Conservation (phyloP, 2,329 filamentous ascomycete genomes). For the Aureobasidium pullulans region DNA sequence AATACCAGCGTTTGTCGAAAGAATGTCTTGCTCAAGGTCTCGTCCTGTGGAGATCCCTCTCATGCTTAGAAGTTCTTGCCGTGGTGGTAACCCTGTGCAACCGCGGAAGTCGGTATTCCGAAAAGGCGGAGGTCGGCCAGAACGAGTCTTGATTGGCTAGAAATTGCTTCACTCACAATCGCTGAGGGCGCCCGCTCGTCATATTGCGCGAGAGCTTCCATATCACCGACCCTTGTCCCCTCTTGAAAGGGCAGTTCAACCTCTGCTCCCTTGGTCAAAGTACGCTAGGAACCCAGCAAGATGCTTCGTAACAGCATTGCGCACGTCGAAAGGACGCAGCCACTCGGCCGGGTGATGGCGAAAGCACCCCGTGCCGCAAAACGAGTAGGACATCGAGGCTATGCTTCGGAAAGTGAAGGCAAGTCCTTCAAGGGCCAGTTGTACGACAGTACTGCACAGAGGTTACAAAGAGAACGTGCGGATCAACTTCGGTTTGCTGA, state of each 20-base stretch:
- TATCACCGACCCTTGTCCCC: not conserved
- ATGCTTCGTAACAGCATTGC: conserved; percentile 1
- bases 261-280: not conserved
- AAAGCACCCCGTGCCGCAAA: not conserved
- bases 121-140: not conserved
- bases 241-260: not conserved
- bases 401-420: conserved; percentile 14
- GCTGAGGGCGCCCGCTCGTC: not conserved
- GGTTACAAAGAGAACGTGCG: conserved; percentile 51
- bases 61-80: not conserved
- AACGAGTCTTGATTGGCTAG: not conserved
- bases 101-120: not conserved
- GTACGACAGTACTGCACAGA: conserved; percentile 53
- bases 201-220: not conserved
- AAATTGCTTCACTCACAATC: not conserved
- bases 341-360: not conserved
- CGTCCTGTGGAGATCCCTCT: too few relatives aligned
- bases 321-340: not conserved
- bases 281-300: not conserved
- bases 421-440: conserved; percentile 53
- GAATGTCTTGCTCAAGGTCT: not conserved
- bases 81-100: not conserved
- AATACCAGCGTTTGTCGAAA: too few relatives aligned
- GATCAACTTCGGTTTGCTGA: conserved; percentile 47
- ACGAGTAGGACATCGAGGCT: conserved; percentile 7